Base-by-base conservation (phyloP, 1,284 basidiomycete genomes). In the Malassezia dermatis region DNA sequence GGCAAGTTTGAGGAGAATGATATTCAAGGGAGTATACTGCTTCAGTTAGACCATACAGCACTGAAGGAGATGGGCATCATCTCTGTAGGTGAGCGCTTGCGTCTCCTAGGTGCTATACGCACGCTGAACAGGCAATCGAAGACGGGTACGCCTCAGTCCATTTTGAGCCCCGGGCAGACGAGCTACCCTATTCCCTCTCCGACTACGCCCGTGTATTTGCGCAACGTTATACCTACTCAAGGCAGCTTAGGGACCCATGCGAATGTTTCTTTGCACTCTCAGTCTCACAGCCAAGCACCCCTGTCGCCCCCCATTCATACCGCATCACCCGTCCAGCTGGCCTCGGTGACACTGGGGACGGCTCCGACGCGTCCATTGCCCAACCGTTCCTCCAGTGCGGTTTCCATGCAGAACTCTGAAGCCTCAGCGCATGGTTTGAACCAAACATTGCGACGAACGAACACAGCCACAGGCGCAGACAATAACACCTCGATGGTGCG, bases 51-150 rank as follows among this genome's bases (percentile, higher is more conserved):
- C 40, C 66, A 69, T 41, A 50, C 58, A 7, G 59, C 57, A 0
- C 57, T 74, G 30, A 72, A 69, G 49, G 63, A 72, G 56, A 74
- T 74, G 71, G 71, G 71, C 32, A 64, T 74, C 51, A 53, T 62
- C 40, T 59, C 58, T 53, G 62, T 74, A 35, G 71, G 69, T 23
- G 71, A 72, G 17, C 61, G 70, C 10, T 59, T 72, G 17, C 63
- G 71, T 24, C 56, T 74, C 45, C 48, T 55, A 17, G 59, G 63
- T n/a, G 70, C 71, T n/a, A 70, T 74, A 59, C 69, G 71, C 28
- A 34, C 57, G 23, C 60, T 73, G 46, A 64, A 68, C 54, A 70
- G 69, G 53, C 57, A 61, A 11, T 66, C 64, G 31, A 53, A 58
- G 7, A 60, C 64, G 23, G 56, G 50, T 15, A 56, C 56, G 15